Base-by-base conservation (phyloP, 1,284 basidiomycete genomes). In the Wallemia mellicola region DNA sequence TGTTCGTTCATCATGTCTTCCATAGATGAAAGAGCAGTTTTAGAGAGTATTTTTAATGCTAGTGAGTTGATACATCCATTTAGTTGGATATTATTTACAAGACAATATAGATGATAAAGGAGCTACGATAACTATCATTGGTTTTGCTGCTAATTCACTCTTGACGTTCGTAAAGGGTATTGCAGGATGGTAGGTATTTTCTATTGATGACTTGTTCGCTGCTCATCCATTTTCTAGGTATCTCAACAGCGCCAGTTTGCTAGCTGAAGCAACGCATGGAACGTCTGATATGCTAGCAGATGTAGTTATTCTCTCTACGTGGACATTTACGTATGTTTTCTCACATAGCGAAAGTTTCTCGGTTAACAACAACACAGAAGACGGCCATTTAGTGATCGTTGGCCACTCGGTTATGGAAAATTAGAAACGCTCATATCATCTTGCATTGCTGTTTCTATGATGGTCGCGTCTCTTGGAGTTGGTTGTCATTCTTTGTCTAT, bases 351-450 rank as follows among this genome's bases (percentile, higher is more conserved):
- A 24, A 11, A 15, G 9, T 24, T 5, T 55, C 54, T 15, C 54
- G 7, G 22, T 24, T 55, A 11, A 55, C 54, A 55, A 11, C 54
- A 9, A 14, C 30, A 22, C 54, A 55, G 54, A 7, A 11, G 54
- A 9, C 65, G 64, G 55, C 64, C 64, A n/a, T 65, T 65, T 1
- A 64, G 63, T 1, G 59, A 56, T 1, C 61, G 61, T 26, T 67
- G 68, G 58, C 68, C 68, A 11, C 28, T 68, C 14, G 68, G 67
- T 0, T 69, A 68, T 58, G 61, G 48, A 14, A 70, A 69, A 61
- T 67, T 67, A 59, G 68, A 70, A 60, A 68, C 68, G 14, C 64
- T 70, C 60, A 68, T 68, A 9, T 65, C 65, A 24, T 59, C 68
- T 25, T 65, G 66, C 19, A 67, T 69, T 14, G 62, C 62, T 28